Percentiles rank a stretch among this genome's conserved stretches.
Evolutionary conservation across 441 rosid species (phyloP).

Genomic region (Theobroma grandiflorum): DNA sequence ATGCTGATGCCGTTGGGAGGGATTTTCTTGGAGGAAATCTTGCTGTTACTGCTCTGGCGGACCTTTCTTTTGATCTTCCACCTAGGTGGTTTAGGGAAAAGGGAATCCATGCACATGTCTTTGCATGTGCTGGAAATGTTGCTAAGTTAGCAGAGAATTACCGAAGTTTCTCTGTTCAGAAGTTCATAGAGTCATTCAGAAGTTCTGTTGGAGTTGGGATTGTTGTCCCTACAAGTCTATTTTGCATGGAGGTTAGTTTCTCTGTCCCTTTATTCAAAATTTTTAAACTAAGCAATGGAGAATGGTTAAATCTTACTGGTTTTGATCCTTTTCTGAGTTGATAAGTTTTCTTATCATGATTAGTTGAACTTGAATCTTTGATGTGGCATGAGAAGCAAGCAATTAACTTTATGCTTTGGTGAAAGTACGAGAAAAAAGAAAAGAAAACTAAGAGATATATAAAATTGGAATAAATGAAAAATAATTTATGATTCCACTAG

Average conservation of each 20-base stretch:
- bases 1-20: slow-evolving; percentile 46
- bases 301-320: neutral
- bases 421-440: neutral
- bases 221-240: slow-evolving; percentile 70
- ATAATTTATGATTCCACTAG: neutral
- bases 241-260: slow-evolving; percentile 82
- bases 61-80: slow-evolving; percentile 91
- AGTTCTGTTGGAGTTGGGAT: slow-evolving; percentile 81
- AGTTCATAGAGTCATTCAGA: slow-evolving; percentile 65
- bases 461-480: neutral
- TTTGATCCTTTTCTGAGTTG: neutral
- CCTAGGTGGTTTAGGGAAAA: slow-evolving; percentile 76
- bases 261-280: neutral
- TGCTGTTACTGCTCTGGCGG: slow-evolving; percentile 84
- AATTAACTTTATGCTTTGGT: neutral
- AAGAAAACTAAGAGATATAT: neutral
- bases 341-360: neutral
- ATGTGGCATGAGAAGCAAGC: neutral
- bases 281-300: neutral
- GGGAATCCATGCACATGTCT: slow-evolving; percentile 87
- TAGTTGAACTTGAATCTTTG: neutral
- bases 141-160: slow-evolving; percentile 73
- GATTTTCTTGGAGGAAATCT: slow-evolving; percentile 93
- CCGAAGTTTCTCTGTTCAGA: slow-evolving; percentile 53
- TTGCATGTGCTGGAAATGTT: slow-evolving; percentile 83